Evolutionary conservation across 2,329 filamentous ascomycete genomes (phyloP).

Genomic region (Zopfia rhizophila): DNA sequence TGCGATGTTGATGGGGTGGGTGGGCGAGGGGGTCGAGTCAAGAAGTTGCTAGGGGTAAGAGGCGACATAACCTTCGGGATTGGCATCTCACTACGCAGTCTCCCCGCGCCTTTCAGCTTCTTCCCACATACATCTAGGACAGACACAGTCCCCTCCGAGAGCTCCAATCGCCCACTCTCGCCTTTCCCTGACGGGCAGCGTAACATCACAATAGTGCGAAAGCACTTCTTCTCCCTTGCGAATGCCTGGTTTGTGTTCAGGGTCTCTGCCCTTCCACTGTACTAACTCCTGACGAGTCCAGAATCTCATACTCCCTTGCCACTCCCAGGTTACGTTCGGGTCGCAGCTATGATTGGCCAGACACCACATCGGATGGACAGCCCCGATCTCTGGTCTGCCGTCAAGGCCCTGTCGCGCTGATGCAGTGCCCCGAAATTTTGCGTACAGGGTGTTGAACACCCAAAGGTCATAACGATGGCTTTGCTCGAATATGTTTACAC

Average conservation of each 20-base stretch:
- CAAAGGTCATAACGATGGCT: conserved; percentile 73
- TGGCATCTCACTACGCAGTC: no score
- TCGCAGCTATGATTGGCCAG: conserved; percentile 96
- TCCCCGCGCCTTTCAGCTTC: conserved; percentile 35
- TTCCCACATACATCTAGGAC: conserved; percentile 82
- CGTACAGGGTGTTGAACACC: conserved; percentile 91
- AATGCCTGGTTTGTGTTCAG: conserved; percentile 66
- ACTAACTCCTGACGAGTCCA: conserved; percentile 69
- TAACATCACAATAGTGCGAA: conserved; percentile 94
- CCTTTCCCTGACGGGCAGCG: conserved; percentile 78
- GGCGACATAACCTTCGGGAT: no score
- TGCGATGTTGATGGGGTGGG: no score
- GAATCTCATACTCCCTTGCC: conserved; percentile 81
- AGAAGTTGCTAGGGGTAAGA: no score
- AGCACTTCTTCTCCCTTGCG: conserved; percentile 84
- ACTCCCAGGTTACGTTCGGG: conserved; percentile 95
- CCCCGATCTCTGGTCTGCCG: conserved; percentile 87
- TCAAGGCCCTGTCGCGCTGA: conserved; percentile 78
- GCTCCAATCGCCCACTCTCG: conserved; percentile 91
- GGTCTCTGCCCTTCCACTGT: conserved; percentile 55
- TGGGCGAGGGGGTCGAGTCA: no score
- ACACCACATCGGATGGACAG: conserved; percentile 96
- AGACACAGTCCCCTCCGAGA: conserved; percentile 89
- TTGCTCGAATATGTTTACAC: conserved; percentile 75
- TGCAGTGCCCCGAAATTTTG: conserved; percentile 90